Evolutionary conservation across 306 rosid genomes (phyloP).

Genomic region (Amphicarpaea edgeworthii): DNA sequence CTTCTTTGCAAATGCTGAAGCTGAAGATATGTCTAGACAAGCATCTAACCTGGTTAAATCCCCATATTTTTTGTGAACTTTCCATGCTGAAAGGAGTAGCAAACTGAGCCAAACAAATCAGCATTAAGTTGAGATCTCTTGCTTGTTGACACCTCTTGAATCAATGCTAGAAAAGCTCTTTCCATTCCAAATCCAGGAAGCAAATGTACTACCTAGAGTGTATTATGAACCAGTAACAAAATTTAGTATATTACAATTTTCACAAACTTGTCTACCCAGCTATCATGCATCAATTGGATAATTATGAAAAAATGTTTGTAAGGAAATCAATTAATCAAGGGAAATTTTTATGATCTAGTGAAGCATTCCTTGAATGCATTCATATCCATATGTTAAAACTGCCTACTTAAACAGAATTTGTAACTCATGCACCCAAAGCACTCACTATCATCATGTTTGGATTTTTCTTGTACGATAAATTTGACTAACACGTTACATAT

Average conservation of each 20-base stretch:
- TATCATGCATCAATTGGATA: neutral
- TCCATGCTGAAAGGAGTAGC: constrained; percentile 82
- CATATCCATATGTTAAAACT: neutral
- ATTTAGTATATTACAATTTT: constrained; percentile 15
- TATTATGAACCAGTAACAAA: constrained; percentile 28
- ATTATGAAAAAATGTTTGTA: neutral
- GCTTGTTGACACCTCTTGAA: constrained; percentile 44
- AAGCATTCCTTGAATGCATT: constrained; percentile 13
- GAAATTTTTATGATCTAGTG: neutral
- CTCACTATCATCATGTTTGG: neutral
- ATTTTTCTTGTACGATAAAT: neutral
- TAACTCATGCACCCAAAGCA: neutral
- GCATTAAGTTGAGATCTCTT: constrained; percentile 47
- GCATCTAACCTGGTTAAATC: constrained; percentile 88
- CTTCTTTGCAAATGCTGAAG: constrained; percentile 69
- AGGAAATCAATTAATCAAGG: neutral
- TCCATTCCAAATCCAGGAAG: constrained; percentile 54
- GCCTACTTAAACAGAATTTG: constrained; percentile 2
- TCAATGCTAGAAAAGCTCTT: constrained; percentile 28
- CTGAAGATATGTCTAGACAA: constrained; percentile 80
- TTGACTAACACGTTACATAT: neutral
- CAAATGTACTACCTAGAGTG: constrained; percentile 50
- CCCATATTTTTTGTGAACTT: constrained; percentile 60
- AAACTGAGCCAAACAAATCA: constrained; percentile 78
- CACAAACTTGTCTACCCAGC: constrained; percentile 20